Conservation (phyloP, 768 basidiomycete genomes). For the Symmetrospora coprosmae region DNA sequence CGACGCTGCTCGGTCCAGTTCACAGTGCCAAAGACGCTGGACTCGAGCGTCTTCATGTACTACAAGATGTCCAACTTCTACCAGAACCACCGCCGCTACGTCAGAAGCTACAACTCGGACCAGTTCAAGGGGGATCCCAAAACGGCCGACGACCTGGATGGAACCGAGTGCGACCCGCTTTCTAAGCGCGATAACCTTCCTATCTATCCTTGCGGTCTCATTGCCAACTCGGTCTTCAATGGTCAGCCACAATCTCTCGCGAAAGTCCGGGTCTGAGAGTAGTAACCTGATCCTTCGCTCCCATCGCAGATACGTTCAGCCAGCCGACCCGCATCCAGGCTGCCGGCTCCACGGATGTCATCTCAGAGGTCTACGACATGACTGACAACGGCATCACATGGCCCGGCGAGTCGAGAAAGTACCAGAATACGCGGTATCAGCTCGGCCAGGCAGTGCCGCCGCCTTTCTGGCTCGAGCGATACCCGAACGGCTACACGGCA, state of each 20-base stretch:
- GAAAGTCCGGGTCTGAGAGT: not conserved
- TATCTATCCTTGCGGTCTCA: slow-evolving; percentile 89
- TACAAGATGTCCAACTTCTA: slow-evolving; percentile 92
- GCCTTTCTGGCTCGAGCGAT: slow-evolving; percentile 71
- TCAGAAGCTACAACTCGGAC: slow-evolving; percentile 68
- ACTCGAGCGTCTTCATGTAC: slow-evolving; percentile 69
- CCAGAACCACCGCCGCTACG: slow-evolving; percentile 97
- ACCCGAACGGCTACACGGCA: slow-evolving; percentile 58
- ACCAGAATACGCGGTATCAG: slow-evolving; percentile 53
- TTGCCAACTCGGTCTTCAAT: slow-evolving; percentile 94
- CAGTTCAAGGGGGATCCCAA: slow-evolving; percentile 67
- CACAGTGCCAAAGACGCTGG: slow-evolving; percentile 61
- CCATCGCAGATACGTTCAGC: slow-evolving; percentile 57
- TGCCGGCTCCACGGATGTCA: slow-evolving; percentile 38
- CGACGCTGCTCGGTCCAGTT: slow-evolving; percentile 66
- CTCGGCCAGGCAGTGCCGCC: slow-evolving; percentile 66
- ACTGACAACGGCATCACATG: slow-evolving; percentile 76
- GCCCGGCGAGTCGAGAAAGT: slow-evolving; percentile 87
- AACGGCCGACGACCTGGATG: slow-evolving; percentile 41
- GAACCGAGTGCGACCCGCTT: slow-evolving; percentile 78
- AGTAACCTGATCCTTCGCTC: not conserved
- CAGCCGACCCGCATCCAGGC: slow-evolving; percentile 50
- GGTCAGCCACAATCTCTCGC: slow-evolving; percentile 43
- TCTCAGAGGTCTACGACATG: slow-evolving; percentile 51
- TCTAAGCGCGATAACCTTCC: slow-evolving; percentile 42